Evolutionary conservation across 805 yeast species (phyloP), one percentile per base, ranked within the genome.

Genomic region (Ogataea paradorogensis): DNA sequence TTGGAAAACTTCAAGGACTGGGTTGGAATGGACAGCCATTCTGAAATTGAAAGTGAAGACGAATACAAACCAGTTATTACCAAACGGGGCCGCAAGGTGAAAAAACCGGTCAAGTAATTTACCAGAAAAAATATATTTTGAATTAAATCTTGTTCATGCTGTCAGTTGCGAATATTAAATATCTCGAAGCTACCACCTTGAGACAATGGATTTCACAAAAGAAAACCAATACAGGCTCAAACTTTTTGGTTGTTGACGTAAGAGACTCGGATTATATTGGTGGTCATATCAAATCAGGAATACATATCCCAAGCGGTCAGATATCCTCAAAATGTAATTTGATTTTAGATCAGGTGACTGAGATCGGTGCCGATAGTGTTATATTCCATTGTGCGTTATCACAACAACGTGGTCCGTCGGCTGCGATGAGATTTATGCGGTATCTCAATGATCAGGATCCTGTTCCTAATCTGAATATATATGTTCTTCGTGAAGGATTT

Each of bases 301-400:
- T 71, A 30, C 79, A 80, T 59, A 70, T 70, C 34, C 82, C 93
- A 1, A 69, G 82, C 10, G 55, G 65, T 1, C 56, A 65, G 14
- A 70, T 83, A 47, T 53, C 57, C 13, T 50, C 58, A 31, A 63
- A 61, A 15, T 52, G 71, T 21, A 69, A 68, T 2, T 66, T 64
- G 6, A 67, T 74, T 27, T 51, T 63, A 15, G 50, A 55, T n/a
- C 48, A 62, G 29, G 56, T 72, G 24, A 55, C 61, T 9, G 58
- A 55, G n/a, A 42, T 51, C 2, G 47, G 60, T 4, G 55, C 62
- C 6, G 65, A 70, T 30, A 78, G 74, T 38, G 76, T 88, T 0
- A 83, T 93, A 0, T 93, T 91, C 65, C 96, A 93, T 59, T 91
- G 99, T 61, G 89, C 90, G 21, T 69, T 85, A 22, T 82, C 95